A percentile compares a stretch with the other conserved stretches of the same genome.
phyloP scores from a whole-genome alignment of 306 rosid genomes.

The Prunus mongolica region DNA sequence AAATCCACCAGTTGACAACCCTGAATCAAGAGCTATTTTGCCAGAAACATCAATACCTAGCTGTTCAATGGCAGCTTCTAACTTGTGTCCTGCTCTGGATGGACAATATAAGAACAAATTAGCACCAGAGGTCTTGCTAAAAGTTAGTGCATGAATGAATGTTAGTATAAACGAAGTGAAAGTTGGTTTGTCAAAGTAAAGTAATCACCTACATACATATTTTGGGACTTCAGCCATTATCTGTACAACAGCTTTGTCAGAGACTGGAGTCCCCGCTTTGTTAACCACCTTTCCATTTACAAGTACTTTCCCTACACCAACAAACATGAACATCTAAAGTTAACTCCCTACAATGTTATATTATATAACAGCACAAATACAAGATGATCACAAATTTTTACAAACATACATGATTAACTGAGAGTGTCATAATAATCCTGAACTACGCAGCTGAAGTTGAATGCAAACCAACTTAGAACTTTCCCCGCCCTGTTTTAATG shows the following conservation, averaged over 20 bases:
- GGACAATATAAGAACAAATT: background rate
- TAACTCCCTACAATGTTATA: background rate
- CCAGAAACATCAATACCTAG: conserved; percentile 66
- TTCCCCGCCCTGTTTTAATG: background rate
- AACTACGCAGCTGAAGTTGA: background rate
- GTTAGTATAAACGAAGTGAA: conserved; percentile 12
- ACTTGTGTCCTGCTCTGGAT: conserved; percentile 84
- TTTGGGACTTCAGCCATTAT: conserved; percentile 85
- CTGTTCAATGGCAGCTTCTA: conserved; percentile 92
- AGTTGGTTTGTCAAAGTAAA: conserved; percentile 23
- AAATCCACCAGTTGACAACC: conserved; percentile 93
- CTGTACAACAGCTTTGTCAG: conserved; percentile 74
- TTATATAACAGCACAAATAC: background rate
- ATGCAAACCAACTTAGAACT: background rate
- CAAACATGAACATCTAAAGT: background rate
- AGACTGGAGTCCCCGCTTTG: conserved; percentile 82
- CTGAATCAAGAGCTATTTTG: conserved; percentile 92
- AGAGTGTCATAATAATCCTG: background rate
- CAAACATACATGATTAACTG: background rate
- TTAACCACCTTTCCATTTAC: conserved; percentile 77
- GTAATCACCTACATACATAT: conserved; percentile 98
- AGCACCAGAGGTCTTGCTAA: conserved; percentile 6
- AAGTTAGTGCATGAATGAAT: conserved; percentile 7
- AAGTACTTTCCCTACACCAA: conserved; percentile 67
- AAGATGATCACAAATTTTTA: background rate